A percentile compares a stretch with the other conserved stretches of the same genome.
These are phyloP conservation scores for Elongisporangium undulatum DNA, from an alignment of 352 stramenopile species.

Conservation along the genomic window DNA sequence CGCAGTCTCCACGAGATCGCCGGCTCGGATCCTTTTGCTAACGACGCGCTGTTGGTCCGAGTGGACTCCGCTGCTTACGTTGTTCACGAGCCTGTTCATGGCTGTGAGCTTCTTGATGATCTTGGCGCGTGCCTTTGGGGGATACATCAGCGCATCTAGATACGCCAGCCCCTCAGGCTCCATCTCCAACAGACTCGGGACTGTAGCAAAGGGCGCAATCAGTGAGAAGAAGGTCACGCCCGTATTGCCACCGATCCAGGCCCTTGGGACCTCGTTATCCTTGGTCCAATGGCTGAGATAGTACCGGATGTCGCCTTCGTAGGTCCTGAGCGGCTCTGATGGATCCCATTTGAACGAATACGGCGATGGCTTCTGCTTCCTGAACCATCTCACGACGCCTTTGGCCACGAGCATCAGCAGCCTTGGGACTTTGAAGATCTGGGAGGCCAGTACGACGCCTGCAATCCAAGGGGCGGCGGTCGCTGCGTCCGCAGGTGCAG, in stretches of 20 bases:
- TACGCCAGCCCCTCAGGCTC: neutral
- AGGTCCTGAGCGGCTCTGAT: neutral
- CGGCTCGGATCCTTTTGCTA: neutral
- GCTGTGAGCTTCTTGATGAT: neutral
- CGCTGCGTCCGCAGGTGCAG: neutral
- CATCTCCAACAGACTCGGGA: neutral
- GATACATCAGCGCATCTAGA: neutral
- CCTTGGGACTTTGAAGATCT: neutral
- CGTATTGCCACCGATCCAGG: neutral
- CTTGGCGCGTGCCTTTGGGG: neutral
- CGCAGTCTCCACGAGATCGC: neutral
- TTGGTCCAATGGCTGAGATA: neutral
- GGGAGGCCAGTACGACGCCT: neutral
- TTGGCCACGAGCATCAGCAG: neutral
- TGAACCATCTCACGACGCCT: neutral
- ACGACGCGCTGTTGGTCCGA: no score
- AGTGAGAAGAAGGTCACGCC: neutral
- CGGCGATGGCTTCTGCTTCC: neutral
- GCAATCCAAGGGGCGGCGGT: neutral
- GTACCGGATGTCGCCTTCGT: neutral
- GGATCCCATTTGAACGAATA: neutral
- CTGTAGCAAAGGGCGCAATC: neutral
- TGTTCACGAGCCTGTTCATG: neutral
- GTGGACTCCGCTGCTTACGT: neutral
- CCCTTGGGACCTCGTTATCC: neutral